Evolutionary conservation across 257 asterid genomes (phyloP).

Genomic region (Ophiorrhiza pumila): DNA sequence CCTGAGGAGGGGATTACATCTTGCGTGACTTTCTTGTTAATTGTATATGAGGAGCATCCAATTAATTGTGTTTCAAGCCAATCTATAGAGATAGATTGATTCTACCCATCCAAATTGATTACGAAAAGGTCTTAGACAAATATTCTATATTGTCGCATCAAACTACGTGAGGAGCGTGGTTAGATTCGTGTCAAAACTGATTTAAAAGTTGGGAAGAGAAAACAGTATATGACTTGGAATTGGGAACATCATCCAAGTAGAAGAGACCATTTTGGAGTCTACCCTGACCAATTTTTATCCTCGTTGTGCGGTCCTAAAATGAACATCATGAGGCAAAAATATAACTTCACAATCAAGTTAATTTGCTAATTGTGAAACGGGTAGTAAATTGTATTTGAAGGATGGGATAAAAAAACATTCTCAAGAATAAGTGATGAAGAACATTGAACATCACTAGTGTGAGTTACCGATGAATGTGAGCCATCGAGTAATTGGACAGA

Average conservation of each 20-base stretch:
- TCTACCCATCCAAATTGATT: too few relatives aligned
- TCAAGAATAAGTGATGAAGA: too few relatives aligned
- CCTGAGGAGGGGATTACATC: too few relatives aligned
- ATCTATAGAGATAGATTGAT: too few relatives aligned
- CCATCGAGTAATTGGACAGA: conserved; percentile 15
- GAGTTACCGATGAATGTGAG: not conserved
- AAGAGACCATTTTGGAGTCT: not conserved
- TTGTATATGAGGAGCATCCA: too few relatives aligned
- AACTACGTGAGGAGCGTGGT: too few relatives aligned
- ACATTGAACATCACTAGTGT: not conserved
- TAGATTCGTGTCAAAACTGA: too few relatives aligned
- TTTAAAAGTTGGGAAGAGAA: not conserved
- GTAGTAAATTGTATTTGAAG: conserved; percentile 1
- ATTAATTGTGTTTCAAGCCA: too few relatives aligned
- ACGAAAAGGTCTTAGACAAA: too few relatives aligned
- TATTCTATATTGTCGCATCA: too few relatives aligned
- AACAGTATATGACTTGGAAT: not conserved
- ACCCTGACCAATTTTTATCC: conserved; percentile 13
- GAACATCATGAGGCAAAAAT: not conserved
- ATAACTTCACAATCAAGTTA: not conserved
- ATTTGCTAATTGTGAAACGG: conserved; percentile 8
- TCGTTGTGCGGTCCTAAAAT: conserved; percentile 1
- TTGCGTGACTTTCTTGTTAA: too few relatives aligned
- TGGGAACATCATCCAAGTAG: not conserved
- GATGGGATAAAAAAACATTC: conserved; percentile 1